Percentiles rank a stretch among this genome's conserved stretches.
phyloP scores from a whole-genome alignment of 1,284 basidiomycete species.

The Melampsora americana region DNA sequence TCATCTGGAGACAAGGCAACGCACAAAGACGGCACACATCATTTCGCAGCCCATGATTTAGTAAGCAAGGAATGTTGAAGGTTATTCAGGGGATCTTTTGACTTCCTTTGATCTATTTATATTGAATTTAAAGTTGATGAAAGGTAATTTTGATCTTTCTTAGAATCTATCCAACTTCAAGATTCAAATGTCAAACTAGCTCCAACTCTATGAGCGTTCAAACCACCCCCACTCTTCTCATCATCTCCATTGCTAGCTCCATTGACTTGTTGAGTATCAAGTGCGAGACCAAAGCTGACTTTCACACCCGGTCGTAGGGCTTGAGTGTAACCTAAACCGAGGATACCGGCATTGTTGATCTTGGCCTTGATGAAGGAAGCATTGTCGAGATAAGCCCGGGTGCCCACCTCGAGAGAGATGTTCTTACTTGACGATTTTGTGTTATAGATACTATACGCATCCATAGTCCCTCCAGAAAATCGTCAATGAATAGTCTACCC shows the following conservation, averaged over 20 bases:
- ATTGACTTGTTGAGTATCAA: conserved; percentile 84
- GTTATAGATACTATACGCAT: conserved; percentile 72
- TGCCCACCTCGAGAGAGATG: conserved; percentile 91
- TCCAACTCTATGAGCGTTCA: conserved; percentile 61
- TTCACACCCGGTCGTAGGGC: conserved; percentile 88
- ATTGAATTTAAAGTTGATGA: too few relatives aligned
- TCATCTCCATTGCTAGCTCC: conserved; percentile 50
- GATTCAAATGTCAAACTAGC: conserved; percentile 60
- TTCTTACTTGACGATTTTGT: conserved; percentile 77
- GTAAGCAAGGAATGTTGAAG: too few relatives aligned
- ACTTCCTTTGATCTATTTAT: too few relatives aligned
- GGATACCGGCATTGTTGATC: conserved; percentile 93
- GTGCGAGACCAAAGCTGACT: conserved; percentile 84
- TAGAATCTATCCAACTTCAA: neutral
- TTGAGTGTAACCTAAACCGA: conserved; percentile 88
- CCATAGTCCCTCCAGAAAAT: neutral
- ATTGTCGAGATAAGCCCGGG: conserved; percentile 69
- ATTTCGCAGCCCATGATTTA: too few relatives aligned
- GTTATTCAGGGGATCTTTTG: too few relatives aligned
- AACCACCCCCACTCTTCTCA: conserved; percentile 50
- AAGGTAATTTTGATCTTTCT: too few relatives aligned
- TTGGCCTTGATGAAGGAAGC: conserved; percentile 94
- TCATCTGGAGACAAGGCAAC: too few relatives aligned
- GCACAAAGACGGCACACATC: too few relatives aligned
- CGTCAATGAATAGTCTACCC: neutral